Evolutionary conservation across 345 rosid genomes (phyloP).

Genomic region (Anastatica hierochuntica): DNA sequence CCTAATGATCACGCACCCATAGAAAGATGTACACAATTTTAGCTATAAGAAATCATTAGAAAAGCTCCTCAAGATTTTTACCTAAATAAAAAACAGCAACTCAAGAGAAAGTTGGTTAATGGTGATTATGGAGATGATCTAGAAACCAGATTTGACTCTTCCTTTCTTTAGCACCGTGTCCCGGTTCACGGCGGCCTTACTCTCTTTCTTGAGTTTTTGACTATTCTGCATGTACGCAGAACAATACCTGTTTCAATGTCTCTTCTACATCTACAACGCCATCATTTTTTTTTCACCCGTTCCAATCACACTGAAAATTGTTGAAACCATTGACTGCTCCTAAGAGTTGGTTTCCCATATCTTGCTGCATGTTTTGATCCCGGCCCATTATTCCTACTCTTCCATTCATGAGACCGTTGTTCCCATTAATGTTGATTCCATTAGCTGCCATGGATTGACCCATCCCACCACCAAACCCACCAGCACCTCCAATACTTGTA

Average conservation of each 20-base stretch:
- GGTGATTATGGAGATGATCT: too few relatives aligned
- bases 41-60: neutral
- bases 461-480: constrained; percentile 40
- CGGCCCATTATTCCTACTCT: constrained; percentile 54
- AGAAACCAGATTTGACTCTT: too few relatives aligned
- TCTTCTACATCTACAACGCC: too few relatives aligned
- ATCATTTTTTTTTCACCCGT: too few relatives aligned
- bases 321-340: constrained; percentile 68
- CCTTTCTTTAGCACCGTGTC: too few relatives aligned
- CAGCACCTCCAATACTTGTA: constrained; percentile 34
- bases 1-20: neutral
- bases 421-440: constrained; percentile 71
- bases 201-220: too few relatives aligned
- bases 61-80: too few relatives aligned
- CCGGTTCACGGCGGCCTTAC: too few relatives aligned
- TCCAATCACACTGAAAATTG: constrained; percentile 86
- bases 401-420: constrained; percentile 50
- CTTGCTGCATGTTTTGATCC: constrained; percentile 66
- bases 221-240: too few relatives aligned
- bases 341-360: constrained; percentile 67
- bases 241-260: too few relatives aligned
- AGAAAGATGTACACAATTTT: constrained; percentile 20
- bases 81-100: too few relatives aligned
- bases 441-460: constrained; percentile 49
- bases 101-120: too few relatives aligned